Evolutionary conservation across 2,329 filamentous ascomycete genomes (phyloP).

Genomic region (Leptodontidium sp.): DNA sequence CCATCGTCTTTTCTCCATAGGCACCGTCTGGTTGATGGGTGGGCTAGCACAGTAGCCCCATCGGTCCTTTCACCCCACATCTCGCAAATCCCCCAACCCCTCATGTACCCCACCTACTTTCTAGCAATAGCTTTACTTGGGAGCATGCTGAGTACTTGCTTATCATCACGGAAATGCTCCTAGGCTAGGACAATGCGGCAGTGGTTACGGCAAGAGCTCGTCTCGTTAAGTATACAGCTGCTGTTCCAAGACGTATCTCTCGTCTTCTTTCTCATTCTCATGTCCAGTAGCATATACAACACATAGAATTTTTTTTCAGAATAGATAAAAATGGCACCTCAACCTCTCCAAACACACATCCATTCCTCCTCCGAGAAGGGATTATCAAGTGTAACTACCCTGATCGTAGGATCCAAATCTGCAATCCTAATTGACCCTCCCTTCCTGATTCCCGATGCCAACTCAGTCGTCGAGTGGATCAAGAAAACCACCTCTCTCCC

Average conservation of each 20-base stretch:
- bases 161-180: not conserved
- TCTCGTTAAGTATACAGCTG: not conserved
- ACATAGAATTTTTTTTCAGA: no score
- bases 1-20: no score
- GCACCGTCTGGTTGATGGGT: not conserved
- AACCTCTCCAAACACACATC: slow-evolving; percentile 14
- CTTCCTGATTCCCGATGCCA: slow-evolving; percentile 15
- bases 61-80: not conserved
- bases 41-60: not conserved
- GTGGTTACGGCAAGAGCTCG: not conserved
- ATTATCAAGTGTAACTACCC: slow-evolving; percentile 19
- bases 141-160: not conserved
- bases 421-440: slow-evolving; percentile 15
- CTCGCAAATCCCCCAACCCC: slow-evolving; percentile 15
- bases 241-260: not conserved
- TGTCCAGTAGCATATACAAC: not conserved
- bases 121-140: not conserved
- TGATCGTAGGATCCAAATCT: slow-evolving; percentile 21
- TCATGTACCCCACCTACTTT: slow-evolving; percentile 6
- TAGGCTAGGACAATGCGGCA: not conserved
- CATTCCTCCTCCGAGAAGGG: slow-evolving; percentile 16
- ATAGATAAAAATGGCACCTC: not conserved
- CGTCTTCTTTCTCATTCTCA: not conserved
- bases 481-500: slow-evolving; percentile 12
- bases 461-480: slow-evolving; percentile 20